Percentiles rank a stretch among this genome's conserved stretches.
Evolutionary conservation across 805 yeast genomes (phyloP).

Genomic region (Candida rishiriensis): DNA sequence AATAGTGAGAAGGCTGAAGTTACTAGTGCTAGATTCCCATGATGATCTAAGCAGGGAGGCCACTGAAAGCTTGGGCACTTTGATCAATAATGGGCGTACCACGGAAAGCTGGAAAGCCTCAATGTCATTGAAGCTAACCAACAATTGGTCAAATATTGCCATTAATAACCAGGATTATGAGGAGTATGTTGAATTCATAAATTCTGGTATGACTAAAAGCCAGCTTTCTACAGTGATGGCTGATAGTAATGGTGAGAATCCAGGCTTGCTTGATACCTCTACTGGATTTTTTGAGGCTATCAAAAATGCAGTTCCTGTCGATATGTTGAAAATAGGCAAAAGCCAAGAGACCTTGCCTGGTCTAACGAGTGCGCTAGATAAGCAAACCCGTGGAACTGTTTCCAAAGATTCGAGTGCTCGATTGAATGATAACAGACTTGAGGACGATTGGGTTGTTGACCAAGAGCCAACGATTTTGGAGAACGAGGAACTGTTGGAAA

Average conservation of each 20-base stretch:
- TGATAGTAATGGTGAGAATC: slow-evolving; percentile 1
- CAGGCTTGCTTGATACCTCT: slow-evolving; percentile 11
- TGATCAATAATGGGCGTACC: background rate
- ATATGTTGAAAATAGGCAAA: background rate
- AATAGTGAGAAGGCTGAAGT: slow-evolving; percentile 11
- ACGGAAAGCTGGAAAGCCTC: background rate
- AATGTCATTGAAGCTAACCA: background rate
- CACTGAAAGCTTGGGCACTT: too few relatives aligned
- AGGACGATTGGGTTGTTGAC: background rate
- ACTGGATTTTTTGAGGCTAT: slow-evolving; percentile 10
- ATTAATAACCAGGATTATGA: slow-evolving; percentile 6
- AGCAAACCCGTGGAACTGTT: too few relatives aligned
- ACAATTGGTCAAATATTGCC: background rate
- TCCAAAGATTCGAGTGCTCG: too few relatives aligned
- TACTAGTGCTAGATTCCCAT: slow-evolving; percentile 6
- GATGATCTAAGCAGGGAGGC: background rate
- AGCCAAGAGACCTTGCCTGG: too few relatives aligned
- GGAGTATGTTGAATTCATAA: too few relatives aligned
- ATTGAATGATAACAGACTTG: background rate
- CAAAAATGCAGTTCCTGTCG: slow-evolving; percentile 8
- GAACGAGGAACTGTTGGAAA: slow-evolving; percentile 8
- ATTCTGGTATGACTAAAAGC: too few relatives aligned
- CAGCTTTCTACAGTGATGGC: too few relatives aligned
- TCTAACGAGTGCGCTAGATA: too few relatives aligned
- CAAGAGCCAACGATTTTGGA: slow-evolving; percentile 2